phyloP scores from a whole-genome alignment of 768 basidiomycete species.

The Stropharia rugosoannulata region DNA sequence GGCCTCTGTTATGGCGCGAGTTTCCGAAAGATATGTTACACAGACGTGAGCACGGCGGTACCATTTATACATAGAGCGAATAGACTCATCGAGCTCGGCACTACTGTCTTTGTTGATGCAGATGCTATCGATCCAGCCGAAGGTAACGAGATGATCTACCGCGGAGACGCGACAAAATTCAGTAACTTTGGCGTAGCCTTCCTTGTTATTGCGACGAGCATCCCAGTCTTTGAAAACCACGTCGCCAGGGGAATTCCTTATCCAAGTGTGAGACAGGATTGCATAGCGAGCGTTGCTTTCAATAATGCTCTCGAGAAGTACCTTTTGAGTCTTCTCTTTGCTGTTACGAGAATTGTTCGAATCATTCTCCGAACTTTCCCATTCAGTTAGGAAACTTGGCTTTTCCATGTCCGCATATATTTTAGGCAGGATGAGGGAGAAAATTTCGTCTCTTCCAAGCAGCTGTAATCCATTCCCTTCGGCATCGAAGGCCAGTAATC shows the following conservation, averaged over 20 bases:
- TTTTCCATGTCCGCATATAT: background rate
- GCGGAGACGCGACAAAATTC: background rate
- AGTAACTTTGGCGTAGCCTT: background rate
- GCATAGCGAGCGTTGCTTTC: background rate
- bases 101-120: slow-evolving; percentile 5
- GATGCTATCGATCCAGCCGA: slow-evolving; percentile 2
- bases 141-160: background rate
- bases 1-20: background rate
- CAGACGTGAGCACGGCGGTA: background rate
- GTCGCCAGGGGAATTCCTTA: background rate
- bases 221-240: background rate
- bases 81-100: slow-evolving; percentile 2
- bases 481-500: background rate
- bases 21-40: background rate
- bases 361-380: background rate
- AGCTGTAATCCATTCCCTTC: background rate
- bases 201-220: background rate
- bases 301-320: background rate
- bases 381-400: background rate
- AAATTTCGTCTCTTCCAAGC: too few species aligned
- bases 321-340: background rate
- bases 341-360: background rate
- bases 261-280: background rate
- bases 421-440: background rate
- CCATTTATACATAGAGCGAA: slow-evolving; percentile 4